phyloP scores from a whole-genome alignment of 2,329 filamentous ascomycete species.

The Phyllosticta ampelicida region DNA sequence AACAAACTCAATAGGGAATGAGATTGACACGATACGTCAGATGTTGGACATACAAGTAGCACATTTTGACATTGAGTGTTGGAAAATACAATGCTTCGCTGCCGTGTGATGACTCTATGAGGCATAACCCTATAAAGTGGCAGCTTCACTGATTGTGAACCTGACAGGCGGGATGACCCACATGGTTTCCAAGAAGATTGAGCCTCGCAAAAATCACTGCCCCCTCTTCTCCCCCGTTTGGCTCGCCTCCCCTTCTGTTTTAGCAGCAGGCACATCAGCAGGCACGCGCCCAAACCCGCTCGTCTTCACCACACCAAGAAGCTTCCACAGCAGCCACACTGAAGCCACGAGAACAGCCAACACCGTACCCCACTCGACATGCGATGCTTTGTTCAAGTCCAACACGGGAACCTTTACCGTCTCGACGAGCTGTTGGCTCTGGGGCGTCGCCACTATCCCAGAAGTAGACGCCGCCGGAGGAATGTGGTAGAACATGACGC shows the following conservation, averaged over 20 bases:
- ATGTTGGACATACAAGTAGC: too few relatives aligned
- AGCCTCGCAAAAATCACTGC: neutral
- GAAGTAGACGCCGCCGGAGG: conserved; percentile 18
- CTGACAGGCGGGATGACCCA: neutral
- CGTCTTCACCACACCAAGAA: conserved; percentile 15
- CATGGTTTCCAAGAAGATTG: neutral
- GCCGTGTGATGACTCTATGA: neutral
- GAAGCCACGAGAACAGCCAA: conserved; percentile 34
- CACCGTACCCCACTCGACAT: conserved; percentile 34
- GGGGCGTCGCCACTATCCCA: neutral
- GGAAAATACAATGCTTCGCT: too few relatives aligned
- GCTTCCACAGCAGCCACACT: conserved; percentile 33
- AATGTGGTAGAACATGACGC: conserved; percentile 74
- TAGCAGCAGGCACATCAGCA: neutral
- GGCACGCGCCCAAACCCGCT: neutral
- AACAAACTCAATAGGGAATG: too few relatives aligned
- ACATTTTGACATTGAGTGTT: too few relatives aligned
- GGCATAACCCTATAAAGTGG: neutral
- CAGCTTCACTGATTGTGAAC: neutral
- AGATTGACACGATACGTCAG: too few relatives aligned
- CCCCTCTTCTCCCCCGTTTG: neutral
- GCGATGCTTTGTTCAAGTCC: conserved; percentile 23
- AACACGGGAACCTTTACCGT: conserved; percentile 33
- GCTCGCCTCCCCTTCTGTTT: neutral
- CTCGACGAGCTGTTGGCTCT: conserved; percentile 17